phyloP scores from a whole-genome alignment of 164 flowering plant genomes.

The Cinnamomum chago region DNA sequence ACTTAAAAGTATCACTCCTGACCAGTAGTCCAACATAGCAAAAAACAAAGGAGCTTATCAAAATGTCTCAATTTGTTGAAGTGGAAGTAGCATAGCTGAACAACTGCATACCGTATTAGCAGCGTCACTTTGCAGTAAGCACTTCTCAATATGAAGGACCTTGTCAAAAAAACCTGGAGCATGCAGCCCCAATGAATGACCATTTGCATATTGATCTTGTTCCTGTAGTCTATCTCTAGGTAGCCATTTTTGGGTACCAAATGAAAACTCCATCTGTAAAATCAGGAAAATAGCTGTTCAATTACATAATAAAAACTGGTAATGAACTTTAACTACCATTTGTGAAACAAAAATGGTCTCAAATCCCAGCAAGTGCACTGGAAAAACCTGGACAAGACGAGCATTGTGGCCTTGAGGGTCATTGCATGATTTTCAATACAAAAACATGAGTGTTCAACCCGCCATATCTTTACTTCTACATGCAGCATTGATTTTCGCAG shows the following conservation, averaged over 20 bases:
- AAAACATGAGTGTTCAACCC: too few species aligned
- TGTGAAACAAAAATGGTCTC: too few species aligned
- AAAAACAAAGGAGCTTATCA: too few species aligned
- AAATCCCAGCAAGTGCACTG: too few species aligned
- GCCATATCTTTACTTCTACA: too few species aligned
- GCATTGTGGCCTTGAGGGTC: too few species aligned
- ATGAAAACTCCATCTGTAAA: conserved; percentile 96
- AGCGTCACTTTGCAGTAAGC: conserved; percentile 87
- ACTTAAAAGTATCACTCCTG: too few species aligned
- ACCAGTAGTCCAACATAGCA: too few species aligned
- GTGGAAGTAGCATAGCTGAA: not conserved
- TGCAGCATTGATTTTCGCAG: too few species aligned
- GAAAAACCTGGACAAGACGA: too few species aligned
- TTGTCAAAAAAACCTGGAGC: conserved; percentile 96
- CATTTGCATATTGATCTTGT: conserved; percentile 27
- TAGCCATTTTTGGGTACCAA: conserved; percentile 70
- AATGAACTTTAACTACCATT: not conserved
- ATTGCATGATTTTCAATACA: too few species aligned
- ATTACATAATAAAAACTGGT: not conserved
- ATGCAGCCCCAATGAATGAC: conserved; percentile 80
- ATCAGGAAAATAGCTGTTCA: conserved; percentile 4
- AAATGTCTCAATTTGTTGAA: too few species aligned
- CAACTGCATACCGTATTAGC: conserved; percentile 60
- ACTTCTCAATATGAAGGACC: conserved; percentile 74
- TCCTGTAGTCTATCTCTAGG: conserved; percentile 44